Evolutionary conservation across 2,329 filamentous ascomycete genomes (phyloP).

Genomic region (Lecanoromycetidae sp.): DNA sequence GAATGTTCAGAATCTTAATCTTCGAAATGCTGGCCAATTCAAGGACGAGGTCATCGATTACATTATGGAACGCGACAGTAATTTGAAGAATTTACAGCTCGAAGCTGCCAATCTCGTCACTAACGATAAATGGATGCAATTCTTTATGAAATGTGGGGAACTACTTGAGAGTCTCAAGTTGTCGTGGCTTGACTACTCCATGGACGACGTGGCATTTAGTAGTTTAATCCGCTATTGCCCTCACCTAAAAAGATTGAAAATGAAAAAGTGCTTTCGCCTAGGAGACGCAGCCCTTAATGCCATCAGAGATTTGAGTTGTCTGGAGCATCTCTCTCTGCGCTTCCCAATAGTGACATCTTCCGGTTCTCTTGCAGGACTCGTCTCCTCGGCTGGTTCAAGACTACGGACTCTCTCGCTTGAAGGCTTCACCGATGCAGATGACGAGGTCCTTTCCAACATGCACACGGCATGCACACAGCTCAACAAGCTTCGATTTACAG

Average conservation of each 20-base stretch:
- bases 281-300: conserved; percentile 52
- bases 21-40: conserved; percentile 81
- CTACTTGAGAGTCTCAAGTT: conserved; percentile 59
- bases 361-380: conserved; percentile 47
- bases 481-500: conserved; percentile 66
- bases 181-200: conserved; percentile 71
- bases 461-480: conserved; percentile 57
- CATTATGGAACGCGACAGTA: conserved; percentile 57
- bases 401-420: conserved; percentile 71
- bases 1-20: conserved; percentile 55
- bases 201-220: conserved; percentile 57
- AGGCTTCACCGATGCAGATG: conserved; percentile 53
- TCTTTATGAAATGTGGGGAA: conserved; percentile 54
- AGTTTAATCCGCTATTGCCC: conserved; percentile 54
- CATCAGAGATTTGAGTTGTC: conserved; percentile 48
- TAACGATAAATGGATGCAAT: conserved; percentile 60
- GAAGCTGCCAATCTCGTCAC: conserved; percentile 76
- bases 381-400: conserved; percentile 49
- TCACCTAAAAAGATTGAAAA: conserved; percentile 61
- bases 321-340: conserved; percentile 66
- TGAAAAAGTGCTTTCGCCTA: conserved; percentile 67
- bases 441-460: conserved; percentile 57
- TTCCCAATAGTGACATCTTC: conserved; percentile 46
- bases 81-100: conserved; percentile 62
- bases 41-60: conserved; percentile 77